A percentile compares a stretch with the other conserved stretches of the same genome.
These are phyloP conservation scores for Saccharomycopsis sp. DNA, from an alignment of 805 yeast species.

Conservation along the genomic window DNA sequence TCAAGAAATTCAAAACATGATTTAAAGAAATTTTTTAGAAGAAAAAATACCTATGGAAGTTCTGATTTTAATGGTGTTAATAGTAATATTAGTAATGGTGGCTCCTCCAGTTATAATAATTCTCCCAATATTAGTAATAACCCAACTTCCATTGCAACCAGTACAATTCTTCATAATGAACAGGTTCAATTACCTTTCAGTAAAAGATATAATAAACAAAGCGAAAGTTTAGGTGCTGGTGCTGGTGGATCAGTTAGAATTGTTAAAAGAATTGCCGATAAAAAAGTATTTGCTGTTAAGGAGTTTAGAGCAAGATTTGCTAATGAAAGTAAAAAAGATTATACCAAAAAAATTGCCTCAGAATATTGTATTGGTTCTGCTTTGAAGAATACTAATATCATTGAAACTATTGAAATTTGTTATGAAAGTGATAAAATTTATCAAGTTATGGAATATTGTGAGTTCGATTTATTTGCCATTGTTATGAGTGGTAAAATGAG, in stretches of 20 bases:
- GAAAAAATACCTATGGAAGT: not conserved
- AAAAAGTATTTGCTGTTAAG: constrained; percentile 77
- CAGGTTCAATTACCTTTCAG: constrained; percentile 43
- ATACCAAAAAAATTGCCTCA: constrained; percentile 84
- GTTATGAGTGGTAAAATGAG: constrained; percentile 91
- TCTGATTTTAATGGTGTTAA: not conserved
- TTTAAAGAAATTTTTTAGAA: constrained; percentile 15
- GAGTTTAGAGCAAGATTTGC: constrained; percentile 74
- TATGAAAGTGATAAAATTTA: constrained; percentile 79
- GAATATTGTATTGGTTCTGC: constrained; percentile 93
- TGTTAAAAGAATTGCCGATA: constrained; percentile 56
- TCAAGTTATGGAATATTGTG: constrained; percentile 94
- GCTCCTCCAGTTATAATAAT: not conserved
- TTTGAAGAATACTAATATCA: constrained; percentile 78
- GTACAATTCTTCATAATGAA: constrained; percentile 18
- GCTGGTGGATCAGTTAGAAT: constrained; percentile 88
- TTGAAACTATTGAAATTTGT: constrained; percentile 84
- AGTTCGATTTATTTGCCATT: constrained; percentile 84
- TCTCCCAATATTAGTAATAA: constrained; percentile 6
- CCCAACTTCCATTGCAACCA: constrained; percentile 6
- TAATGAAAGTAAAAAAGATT: constrained; percentile 71
- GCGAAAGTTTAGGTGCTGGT: constrained; percentile 86
- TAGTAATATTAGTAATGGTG: not conserved
- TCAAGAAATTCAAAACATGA: constrained; percentile 13
- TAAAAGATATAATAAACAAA: constrained; percentile 70